phyloP scores from a whole-genome alignment of 2,329 filamentous ascomycete genomes.

The Aspergillus melleus region DNA sequence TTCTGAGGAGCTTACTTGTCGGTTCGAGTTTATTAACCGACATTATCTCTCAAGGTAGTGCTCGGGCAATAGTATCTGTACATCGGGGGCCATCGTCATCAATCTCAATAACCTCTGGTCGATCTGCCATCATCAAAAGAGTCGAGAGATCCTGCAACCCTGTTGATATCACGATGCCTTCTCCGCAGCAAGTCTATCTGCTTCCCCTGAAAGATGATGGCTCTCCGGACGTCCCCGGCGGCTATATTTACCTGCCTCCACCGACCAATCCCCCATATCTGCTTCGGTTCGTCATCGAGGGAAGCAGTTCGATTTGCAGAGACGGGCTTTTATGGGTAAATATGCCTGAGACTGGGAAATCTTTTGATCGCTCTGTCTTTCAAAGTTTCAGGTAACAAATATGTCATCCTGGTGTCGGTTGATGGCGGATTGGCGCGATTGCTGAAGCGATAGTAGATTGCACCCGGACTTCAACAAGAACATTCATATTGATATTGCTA shows the following conservation, averaged over 20 bases:
- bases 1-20: background rate
- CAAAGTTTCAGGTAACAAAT: conserved; percentile 78
- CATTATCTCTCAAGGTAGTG: background rate
- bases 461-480: conserved; percentile 89
- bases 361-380: conserved; percentile 78
- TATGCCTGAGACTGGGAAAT: conserved; percentile 72
- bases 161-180: conserved; percentile 7
- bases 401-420: conserved; percentile 10
- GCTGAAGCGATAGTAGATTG: conserved; percentile 53
- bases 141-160: background rate
- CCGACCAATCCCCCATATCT: conserved; percentile 70
- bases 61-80: background rate
- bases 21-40: background rate
- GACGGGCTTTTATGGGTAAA: conserved; percentile 97
- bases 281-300: conserved; percentile 87
- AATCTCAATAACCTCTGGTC: background rate
- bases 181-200: conserved; percentile 70
- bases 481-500: conserved; percentile 84
- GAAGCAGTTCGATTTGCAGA: conserved; percentile 91
- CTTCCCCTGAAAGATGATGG: conserved; percentile 91
- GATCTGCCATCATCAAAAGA: background rate
- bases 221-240: conserved; percentile 81
- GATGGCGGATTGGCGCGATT: conserved; percentile 6
- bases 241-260: conserved; percentile 89
- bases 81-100: background rate